These are phyloP conservation scores for Sabuloglossum arenarium DNA, from an alignment of 495 filamentous ascomycete genomes.

Conservation along the genomic window DNA sequence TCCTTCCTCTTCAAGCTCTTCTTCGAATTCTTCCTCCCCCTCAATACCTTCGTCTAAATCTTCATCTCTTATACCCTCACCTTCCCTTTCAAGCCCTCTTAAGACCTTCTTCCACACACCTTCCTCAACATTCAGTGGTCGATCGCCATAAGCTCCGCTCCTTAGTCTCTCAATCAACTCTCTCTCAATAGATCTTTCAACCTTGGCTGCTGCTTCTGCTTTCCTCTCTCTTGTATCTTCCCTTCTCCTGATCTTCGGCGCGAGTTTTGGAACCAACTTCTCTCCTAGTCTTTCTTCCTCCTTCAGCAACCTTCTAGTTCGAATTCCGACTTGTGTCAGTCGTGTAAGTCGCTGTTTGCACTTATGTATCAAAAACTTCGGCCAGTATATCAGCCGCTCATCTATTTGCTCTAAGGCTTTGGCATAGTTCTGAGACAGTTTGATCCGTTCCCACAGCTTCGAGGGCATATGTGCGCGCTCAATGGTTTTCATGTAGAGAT, in stretches of 20 bases:
- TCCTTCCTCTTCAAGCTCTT: constrained; percentile 50
- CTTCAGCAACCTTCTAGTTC: constrained; percentile 60
- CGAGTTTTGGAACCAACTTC: constrained; percentile 69
- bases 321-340: constrained; percentile 78
- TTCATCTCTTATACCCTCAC: constrained; percentile 66
- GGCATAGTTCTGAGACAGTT: constrained; percentile 74
- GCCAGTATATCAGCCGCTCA: constrained; percentile 79
- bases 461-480: constrained; percentile 78
- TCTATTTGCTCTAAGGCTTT: constrained; percentile 79
- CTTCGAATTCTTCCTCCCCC: constrained; percentile 55
- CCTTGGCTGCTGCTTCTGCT: constrained; percentile 81
- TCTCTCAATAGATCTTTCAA: constrained; percentile 88
- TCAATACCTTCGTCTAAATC: constrained; percentile 72
- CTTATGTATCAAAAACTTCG: constrained; percentile 86
- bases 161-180: constrained; percentile 82
- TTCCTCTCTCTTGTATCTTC: constrained; percentile 88
- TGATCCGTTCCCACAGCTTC: constrained; percentile 89
- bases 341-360: constrained; percentile 94
- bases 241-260: constrained; percentile 74
- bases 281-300: constrained; percentile 88
- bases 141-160: constrained; percentile 86
- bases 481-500: constrained; percentile 94
- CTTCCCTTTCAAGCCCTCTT: constrained; percentile 65
- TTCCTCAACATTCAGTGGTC: constrained; percentile 84
- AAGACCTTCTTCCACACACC: constrained; percentile 95